phyloP scores from a whole-genome alignment of 805 yeast genomes.

The Teunomyces funiuensis region DNA sequence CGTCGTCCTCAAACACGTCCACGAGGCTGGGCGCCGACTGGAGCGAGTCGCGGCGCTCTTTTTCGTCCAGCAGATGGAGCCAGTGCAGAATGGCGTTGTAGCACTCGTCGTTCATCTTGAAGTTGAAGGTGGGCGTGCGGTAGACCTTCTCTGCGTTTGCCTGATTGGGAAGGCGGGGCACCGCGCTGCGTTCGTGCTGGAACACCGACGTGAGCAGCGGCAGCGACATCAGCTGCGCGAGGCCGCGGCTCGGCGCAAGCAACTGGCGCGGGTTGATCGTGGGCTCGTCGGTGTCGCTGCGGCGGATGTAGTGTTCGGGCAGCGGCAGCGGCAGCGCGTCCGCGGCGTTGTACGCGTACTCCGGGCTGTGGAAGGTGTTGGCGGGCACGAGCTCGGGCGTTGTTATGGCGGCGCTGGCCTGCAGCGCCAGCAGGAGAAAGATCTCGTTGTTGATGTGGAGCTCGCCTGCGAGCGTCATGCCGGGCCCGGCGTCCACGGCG shows the following conservation, averaged over 20 bases:
- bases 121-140: conserved; percentile 14
- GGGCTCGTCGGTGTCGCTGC: conserved; percentile 9
- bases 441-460: conserved; percentile 10
- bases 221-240: conserved; percentile 4
- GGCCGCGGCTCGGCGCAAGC: conserved; percentile 9
- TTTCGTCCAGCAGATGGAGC: conserved; percentile 19
- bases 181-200: not conserved
- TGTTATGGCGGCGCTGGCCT: conserved; percentile 4
- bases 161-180: not conserved
- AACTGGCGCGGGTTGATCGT: conserved; percentile 17
- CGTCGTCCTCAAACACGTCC: conserved; percentile 4
- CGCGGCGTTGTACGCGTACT: conserved; percentile 8
- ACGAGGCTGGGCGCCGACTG: conserved; percentile 2
- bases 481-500: not conserved
- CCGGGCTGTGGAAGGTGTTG: conserved; percentile 6
- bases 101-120: conserved; percentile 40
- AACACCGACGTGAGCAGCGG: conserved; percentile 4
- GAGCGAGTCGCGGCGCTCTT: conserved; percentile 4
- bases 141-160: not conserved
- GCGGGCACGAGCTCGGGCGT: conserved; percentile 6
- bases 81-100: conserved; percentile 39
- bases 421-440: conserved; percentile 6
- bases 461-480: conserved; percentile 4
- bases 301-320: conserved; percentile 2
- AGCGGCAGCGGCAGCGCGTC: conserved; percentile 9